Evolutionary conservation across 768 basidiomycete species (phyloP), one percentile per base, ranked within the genome.

Genomic region (Leccinellum luteum): DNA sequence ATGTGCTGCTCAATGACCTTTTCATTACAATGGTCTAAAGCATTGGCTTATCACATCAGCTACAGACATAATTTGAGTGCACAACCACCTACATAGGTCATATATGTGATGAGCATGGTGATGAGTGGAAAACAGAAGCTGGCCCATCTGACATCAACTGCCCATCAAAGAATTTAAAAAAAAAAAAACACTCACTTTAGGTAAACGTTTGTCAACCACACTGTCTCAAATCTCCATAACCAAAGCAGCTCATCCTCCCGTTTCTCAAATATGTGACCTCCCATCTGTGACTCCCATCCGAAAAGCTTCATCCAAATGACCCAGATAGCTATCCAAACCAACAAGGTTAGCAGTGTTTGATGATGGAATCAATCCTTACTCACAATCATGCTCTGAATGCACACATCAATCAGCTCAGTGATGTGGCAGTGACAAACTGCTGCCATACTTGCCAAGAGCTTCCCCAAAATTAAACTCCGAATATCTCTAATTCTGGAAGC

Each of bases 291-390:
- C 13, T 53, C 52, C 52, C 52, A 45, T 25, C 52, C 52, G 15
- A 53, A 44, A 15, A 53, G 52, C 12, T 53, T 53, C 14, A 45
- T 53, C 12, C 43, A 43, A 53, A 53, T 23, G n/a, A 53, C 43
- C 28, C 41, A 41, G 5, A 53, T 23, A 5, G 30, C 52, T 53
- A 14, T 45, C 21, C 43, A n/a, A 21, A 30, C n/a, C 15, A 3
- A 10, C 6, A 35, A 2, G 38, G 9, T 14, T 3, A 6, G 30
- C 30, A 15, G 23, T 7, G 4, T 19, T 8, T 28, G 13, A 17
- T 17, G 30, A 53, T 27, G 15, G 8, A 8, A 28, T 21, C 34
- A 3, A 21, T 23, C 3, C 52, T 32, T 8, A 53, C 52, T 31
- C 23, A 44, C 30, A 15, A 30, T 23, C 19, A 45, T 53, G 15